Conservation (phyloP, 164 flowering plant genomes). For the Platanus orientalis region DNA sequence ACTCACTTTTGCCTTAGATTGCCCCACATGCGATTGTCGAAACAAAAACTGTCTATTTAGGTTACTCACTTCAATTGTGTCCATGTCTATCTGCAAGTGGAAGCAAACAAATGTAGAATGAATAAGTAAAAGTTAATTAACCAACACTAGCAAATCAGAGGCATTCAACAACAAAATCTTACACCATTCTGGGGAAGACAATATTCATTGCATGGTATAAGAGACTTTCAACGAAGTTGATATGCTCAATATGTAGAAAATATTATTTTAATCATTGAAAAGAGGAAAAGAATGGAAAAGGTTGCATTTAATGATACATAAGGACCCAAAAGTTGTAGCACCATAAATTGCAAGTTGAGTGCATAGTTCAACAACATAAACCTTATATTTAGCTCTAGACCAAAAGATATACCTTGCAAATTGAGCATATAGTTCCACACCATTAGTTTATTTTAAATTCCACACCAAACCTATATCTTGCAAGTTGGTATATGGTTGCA, state of each 20-base stretch:
- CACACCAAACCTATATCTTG: too few species aligned
- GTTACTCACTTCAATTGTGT: constrained; percentile 98
- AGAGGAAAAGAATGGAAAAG: neutral
- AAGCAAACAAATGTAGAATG: constrained; percentile 1
- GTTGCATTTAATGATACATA: neutral
- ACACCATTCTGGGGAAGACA: too few species aligned
- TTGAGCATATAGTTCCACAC: neutral
- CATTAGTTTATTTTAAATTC: too few species aligned
- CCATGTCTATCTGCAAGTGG: constrained; percentile 90
- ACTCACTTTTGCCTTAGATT: constrained; percentile 89
- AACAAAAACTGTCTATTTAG: constrained; percentile 92
- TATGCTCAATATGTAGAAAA: too few species aligned
- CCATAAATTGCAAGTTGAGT: neutral
- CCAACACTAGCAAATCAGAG: neutral
- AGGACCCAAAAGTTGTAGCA: neutral
- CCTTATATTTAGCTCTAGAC: neutral
- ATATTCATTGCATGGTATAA: too few species aligned
- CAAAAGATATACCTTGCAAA: neutral
- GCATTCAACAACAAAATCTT: neutral
- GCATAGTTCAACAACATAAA: neutral
- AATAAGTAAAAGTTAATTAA: neutral
- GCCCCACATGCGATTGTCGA: constrained; percentile 85
- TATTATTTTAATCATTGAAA: neutral
- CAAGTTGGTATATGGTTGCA: too few species aligned
- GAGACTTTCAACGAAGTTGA: too few species aligned